Base-by-base conservation (phyloP, 768 basidiomycete genomes). In the Fibroporia radiculosa region DNA sequence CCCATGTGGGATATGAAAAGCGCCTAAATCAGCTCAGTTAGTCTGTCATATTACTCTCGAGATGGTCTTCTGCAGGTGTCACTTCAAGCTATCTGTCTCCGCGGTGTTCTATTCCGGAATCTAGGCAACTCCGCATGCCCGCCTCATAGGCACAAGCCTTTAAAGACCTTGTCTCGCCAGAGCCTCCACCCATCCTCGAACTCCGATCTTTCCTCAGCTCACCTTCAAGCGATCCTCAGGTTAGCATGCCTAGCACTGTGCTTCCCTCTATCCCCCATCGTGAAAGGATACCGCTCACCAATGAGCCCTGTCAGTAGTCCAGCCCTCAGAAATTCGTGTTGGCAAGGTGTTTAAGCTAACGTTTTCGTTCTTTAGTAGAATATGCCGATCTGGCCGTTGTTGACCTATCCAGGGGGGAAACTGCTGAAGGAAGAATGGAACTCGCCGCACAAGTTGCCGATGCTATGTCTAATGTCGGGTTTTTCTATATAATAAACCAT, bases 211-310 rank as follows among this genome's bases (percentile, higher is more conserved):
- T 31, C 10, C n/a, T 31, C 29, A 31, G 29, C n/a, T 31, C 29
- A 10, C 8, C 29, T 8, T 31, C 34, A 18, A 35, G n/a, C 37
- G n/a, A n/a, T n/a, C n/a, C n/a, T n/a, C n/a, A n/a, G n/a, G n/a
- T n/a, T n/a, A n/a, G n/a, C 29, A 51, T 51, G 50, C 50, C 66
- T 10, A 60, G 55, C 16, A 44, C 62, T 16, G 53, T 61, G 1
- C 36, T 60, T 2, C 71, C 70, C 3, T 45, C 59, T 18, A 54
- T 49, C 2, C 66, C 69, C 14, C 72, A 56, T 32, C 69, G 71
- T 28, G 52, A 58, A 29, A 54, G 59, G 3, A 58, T 68, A 4
- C 62, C 66, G 0, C 50, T 47, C 3, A 71, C 71, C 1, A 56
- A 56, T 36, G 62, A 62, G 23, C 42, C 61, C 24, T 47, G 71